Conservation (phyloP, 1,284 basidiomycete genomes). For the Tilletia caries region DNA sequence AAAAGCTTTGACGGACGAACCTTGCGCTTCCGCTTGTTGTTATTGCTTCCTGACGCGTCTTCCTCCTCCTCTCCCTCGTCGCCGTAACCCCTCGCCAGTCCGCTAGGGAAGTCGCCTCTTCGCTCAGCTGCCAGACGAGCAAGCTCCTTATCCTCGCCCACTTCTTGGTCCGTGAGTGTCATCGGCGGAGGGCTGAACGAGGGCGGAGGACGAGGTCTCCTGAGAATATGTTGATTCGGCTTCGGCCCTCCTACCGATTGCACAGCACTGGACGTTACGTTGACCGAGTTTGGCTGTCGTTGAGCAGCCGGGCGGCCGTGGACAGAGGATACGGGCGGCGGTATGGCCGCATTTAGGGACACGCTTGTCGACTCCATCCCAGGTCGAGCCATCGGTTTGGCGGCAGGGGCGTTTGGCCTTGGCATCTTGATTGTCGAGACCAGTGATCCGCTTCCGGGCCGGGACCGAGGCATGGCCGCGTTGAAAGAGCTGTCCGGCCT, state of each 20-base stretch:
- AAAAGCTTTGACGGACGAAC: neutral
- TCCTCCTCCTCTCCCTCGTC: neutral
- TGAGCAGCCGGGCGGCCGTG: neutral
- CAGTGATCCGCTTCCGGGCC: no score
- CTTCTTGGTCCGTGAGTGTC: neutral
- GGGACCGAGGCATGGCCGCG: no score
- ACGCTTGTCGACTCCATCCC: neutral
- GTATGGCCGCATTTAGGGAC: neutral
- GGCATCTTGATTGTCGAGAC: constrained; percentile 7
- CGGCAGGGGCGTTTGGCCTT: neutral
- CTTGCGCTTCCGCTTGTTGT: neutral
- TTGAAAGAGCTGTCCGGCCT: no score
- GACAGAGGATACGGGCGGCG: constrained; percentile 4
- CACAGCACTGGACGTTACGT: neutral
- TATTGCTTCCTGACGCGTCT: neutral
- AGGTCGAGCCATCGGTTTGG: neutral
- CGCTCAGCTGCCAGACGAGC: neutral
- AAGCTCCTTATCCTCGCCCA: constrained; percentile 4
- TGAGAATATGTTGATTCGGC: neutral
- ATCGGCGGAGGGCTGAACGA: neutral
- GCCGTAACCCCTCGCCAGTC: neutral
- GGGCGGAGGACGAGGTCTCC: neutral
- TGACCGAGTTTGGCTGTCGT: neutral
- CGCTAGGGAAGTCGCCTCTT: neutral
- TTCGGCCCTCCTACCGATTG: neutral